These are phyloP conservation scores for Paraphaeosphaeria minitans DNA, from an alignment of 2,329 filamentous ascomycete species.

Conservation along the genomic window DNA sequence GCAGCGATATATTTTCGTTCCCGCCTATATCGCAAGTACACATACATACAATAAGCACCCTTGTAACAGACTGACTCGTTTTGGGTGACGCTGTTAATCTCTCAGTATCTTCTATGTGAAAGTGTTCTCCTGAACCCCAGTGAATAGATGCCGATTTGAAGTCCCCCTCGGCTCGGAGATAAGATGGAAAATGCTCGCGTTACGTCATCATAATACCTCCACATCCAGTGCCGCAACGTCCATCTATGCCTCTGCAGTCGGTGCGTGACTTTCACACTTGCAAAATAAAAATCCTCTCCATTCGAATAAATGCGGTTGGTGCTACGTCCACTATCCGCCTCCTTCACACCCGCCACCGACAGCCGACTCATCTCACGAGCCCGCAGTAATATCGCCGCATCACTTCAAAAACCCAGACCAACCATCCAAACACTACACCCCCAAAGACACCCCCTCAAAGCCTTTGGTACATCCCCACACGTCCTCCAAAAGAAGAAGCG, in stretches of 20 bases:
- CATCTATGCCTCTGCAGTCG: not conserved
- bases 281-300: not conserved
- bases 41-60: no score
- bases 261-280: not conserved
- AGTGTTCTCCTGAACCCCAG: no score
- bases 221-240: not conserved
- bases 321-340: not conserved
- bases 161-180: not conserved
- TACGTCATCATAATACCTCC: conserved; percentile 5
- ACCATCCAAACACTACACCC: not conserved
- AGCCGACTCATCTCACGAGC: not conserved
- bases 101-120: no score
- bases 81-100: no score
- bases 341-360: not conserved
- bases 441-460: not conserved
- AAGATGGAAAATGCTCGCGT: not conserved
- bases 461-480: not conserved
- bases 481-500: conserved; percentile 4
- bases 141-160: not conserved
- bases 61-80: no score
- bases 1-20: no score
- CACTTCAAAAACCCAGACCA: not conserved
- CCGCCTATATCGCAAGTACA: no score
- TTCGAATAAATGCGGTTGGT: not conserved
- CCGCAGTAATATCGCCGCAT: not conserved